These are phyloP conservation scores for Elaeis guineensis DNA, from an alignment of 176 grass and related monocot genomes.

Conservation along the genomic window DNA sequence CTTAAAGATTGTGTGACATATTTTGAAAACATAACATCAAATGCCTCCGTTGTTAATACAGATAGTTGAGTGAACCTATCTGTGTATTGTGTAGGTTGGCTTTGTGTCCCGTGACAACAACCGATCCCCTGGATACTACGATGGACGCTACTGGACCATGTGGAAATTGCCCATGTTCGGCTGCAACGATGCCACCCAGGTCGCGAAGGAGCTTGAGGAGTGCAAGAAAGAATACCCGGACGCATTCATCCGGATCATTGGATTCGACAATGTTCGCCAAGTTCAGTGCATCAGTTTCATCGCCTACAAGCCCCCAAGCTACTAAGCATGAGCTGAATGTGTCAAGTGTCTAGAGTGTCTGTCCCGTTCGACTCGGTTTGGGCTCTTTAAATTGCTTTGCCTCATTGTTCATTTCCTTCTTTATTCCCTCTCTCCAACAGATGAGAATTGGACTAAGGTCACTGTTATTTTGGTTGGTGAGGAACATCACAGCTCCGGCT, in stretches of 20 bases:
- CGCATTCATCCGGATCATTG: conserved; percentile 39
- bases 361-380: conserved; percentile 10
- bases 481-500: conserved; percentile 25
- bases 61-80: neutral
- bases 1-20: too few relatives aligned
- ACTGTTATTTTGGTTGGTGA: conserved; percentile 21
- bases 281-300: conserved; percentile 56
- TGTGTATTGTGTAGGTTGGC: conserved; percentile 2
- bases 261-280: conserved; percentile 44
- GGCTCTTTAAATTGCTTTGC: conserved; percentile 11
- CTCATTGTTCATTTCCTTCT: conserved; percentile 14
- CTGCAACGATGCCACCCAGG: conserved; percentile 27
- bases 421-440: conserved; percentile 23
- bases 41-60: neutral
- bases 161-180: conserved; percentile 45
- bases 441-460: conserved; percentile 18
- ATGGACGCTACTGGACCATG: conserved; percentile 41
- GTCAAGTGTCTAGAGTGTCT: too few relatives aligned
- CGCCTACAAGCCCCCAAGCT: conserved; percentile 38
- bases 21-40: neutral
- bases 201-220: conserved; percentile 23
- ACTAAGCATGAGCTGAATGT: too few relatives aligned
- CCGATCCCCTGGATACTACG: conserved; percentile 30
- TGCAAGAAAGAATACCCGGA: conserved; percentile 35
- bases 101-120: conserved; percentile 25